Evolutionary conservation across 148 eudicot genomes (phyloP).

Genomic region (Arctostaphylos glauca): DNA sequence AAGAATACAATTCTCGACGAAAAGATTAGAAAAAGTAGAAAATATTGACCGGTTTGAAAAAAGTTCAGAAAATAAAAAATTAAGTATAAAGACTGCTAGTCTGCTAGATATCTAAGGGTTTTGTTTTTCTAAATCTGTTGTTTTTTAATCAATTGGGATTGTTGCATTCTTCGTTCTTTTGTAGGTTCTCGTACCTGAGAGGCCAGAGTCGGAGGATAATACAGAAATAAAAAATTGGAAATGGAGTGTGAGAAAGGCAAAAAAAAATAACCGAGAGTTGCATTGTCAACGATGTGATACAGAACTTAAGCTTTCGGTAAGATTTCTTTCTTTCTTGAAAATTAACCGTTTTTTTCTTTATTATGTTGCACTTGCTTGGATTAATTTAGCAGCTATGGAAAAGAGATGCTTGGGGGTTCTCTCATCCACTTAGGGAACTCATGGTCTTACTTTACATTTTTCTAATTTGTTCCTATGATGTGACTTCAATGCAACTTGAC

Average conservation of each 20-base stretch:
- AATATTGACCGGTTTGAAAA: not conserved
- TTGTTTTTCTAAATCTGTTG: not conserved
- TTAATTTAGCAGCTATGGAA: not conserved
- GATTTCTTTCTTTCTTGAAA: conserved; percentile 18
- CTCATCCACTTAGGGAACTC: not conserved
- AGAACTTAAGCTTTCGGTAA: conserved; percentile 82
- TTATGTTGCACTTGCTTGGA: not conserved
- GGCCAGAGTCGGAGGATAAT: conserved; percentile 51
- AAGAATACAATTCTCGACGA: not conserved
- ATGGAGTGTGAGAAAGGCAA: conserved; percentile 66
- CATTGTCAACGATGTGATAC: conserved; percentile 82
- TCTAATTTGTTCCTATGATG: not conserved
- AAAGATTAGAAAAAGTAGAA: not conserved
- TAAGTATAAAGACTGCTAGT: too few relatives aligned
- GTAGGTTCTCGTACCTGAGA: conserved; percentile 76
- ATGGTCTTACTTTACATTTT: not conserved
- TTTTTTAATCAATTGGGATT: not conserved
- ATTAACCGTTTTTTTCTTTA: not conserved
- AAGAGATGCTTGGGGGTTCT: not conserved
- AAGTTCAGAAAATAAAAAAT: too few relatives aligned
- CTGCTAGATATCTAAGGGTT: not conserved
- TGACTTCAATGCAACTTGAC: not conserved
- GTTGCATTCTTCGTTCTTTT: conserved; percentile 18
- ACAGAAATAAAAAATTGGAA: conserved; percentile 65
- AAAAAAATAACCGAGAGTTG: conserved; percentile 72